A percentile compares a stretch with the other conserved stretches of the same genome.
Conservation (phyloP, 2,329 filamentous ascomycete genomes). For the Paecilomyces sp. region DNA sequence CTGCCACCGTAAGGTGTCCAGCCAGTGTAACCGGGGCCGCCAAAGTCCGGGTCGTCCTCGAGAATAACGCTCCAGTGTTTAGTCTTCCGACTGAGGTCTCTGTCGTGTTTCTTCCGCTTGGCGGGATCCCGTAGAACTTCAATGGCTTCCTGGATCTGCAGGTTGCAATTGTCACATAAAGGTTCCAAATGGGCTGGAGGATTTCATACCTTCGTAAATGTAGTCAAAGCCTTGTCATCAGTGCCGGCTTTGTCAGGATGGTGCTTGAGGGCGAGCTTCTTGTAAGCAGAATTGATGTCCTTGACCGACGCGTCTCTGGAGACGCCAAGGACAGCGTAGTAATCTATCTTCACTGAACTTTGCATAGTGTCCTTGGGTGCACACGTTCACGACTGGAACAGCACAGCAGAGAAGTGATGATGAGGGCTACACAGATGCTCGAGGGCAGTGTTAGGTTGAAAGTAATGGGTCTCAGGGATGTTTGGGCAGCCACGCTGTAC, state of each 20-base stretch:
- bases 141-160: constrained; percentile 25
- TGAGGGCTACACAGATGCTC: background rate
- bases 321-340: constrained; percentile 23
- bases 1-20: constrained; percentile 7
- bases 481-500: background rate
- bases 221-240: background rate
- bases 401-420: constrained; percentile 1
- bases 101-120: constrained; percentile 16
- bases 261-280: constrained; percentile 22
- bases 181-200: background rate
- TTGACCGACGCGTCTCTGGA: constrained; percentile 14
- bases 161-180: background rate
- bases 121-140: constrained; percentile 25
- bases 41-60: background rate
- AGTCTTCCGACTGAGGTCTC: constrained; percentile 6
- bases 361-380: constrained; percentile 4
- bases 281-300: constrained; percentile 28
- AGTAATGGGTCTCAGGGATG: background rate
- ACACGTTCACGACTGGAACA: background rate
- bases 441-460: background rate
- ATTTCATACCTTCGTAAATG: background rate
- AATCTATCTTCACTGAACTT: constrained; percentile 7
- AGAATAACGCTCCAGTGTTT: background rate
- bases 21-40: constrained; percentile 1
- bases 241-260: background rate